Conservation (phyloP, 2,329 filamentous ascomycete genomes). For the Lecanoromycetidae sp. region DNA sequence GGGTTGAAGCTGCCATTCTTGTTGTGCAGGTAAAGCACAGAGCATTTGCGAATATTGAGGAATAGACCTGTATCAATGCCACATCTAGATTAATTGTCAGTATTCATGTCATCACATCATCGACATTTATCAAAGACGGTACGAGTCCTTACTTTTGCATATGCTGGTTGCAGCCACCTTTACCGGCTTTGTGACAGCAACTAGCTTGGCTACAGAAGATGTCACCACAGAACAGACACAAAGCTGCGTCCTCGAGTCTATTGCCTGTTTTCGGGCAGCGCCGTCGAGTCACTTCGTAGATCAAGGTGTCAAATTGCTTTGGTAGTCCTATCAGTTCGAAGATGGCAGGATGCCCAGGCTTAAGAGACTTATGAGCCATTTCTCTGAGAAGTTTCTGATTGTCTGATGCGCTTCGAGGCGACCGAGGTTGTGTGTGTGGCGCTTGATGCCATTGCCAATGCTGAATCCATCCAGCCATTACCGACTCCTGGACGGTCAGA, state of each 20-base stretch:
- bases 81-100: conserved; percentile 62
- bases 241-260: conserved; percentile 76
- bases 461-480: conserved; percentile 60
- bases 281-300: conserved; percentile 76
- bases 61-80: conserved; percentile 85
- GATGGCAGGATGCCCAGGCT: conserved; percentile 70
- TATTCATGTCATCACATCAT: conserved; percentile 4
- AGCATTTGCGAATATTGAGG: conserved; percentile 94
- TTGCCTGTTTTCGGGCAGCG: conserved; percentile 83
- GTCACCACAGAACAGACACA: conserved; percentile 93
- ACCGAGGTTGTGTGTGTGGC: not conserved
- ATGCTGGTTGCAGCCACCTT: conserved; percentile 85
- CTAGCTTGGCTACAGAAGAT: conserved; percentile 91
- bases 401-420: not conserved
- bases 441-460: conserved; percentile 36
- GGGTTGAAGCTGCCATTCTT: conserved; percentile 70
- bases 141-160: conserved; percentile 65
- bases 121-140: not conserved
- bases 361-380: conserved; percentile 24
- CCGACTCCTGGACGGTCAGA: conserved; percentile 31
- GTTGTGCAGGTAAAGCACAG: conserved; percentile 74
- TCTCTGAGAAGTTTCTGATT: not conserved
- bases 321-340: conserved; percentile 89
- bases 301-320: conserved; percentile 80
- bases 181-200: conserved; percentile 65